phyloP scores from a whole-genome alignment of 805 yeast genomes.

The Peterozyma xylosa region DNA sequence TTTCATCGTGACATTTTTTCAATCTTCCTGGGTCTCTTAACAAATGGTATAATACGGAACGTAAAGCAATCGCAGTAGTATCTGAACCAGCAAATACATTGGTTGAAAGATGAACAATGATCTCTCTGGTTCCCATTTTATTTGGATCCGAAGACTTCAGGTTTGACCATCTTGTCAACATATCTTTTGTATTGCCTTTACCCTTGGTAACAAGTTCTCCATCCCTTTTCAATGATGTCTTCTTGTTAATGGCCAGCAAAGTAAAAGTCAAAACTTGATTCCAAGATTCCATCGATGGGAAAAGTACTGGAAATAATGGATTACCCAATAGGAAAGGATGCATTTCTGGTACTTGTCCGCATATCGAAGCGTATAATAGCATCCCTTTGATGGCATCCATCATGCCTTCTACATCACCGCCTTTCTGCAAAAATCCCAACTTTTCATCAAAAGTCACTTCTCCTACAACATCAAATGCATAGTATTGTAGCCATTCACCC shows the following conservation, averaged over 20 bases:
- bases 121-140: too few species aligned
- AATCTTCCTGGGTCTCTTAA: too few species aligned
- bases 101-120: too few species aligned
- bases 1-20: too few species aligned
- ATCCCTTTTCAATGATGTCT: conserved; percentile 9
- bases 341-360: conserved; percentile 12
- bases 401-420: conserved; percentile 12
- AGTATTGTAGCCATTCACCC: conserved; percentile 12
- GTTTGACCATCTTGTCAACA: conserved; percentile 13
- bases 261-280: conserved; percentile 7
- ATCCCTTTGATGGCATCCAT: conserved; percentile 11
- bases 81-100: too few species aligned
- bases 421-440: conserved; percentile 11
- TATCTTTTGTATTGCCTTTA: conserved; percentile 11
- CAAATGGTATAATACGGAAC: too few species aligned
- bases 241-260: too few species aligned
- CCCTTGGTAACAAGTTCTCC: conserved; percentile 12
- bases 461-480: conserved; percentile 14
- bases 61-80: too few species aligned
- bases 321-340: conserved; percentile 11
- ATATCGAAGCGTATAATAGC: conserved; percentile 9
- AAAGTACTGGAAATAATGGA: conserved; percentile 10
- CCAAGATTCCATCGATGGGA: conserved; percentile 14
- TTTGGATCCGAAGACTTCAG: conserved; percentile 13
- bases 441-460: conserved; percentile 11